A percentile compares a stretch with the other conserved stretches of the same genome.
These are phyloP conservation scores for Crepidotus variabilis DNA, from an alignment of 768 basidiomycete genomes.

Conservation along the genomic window DNA sequence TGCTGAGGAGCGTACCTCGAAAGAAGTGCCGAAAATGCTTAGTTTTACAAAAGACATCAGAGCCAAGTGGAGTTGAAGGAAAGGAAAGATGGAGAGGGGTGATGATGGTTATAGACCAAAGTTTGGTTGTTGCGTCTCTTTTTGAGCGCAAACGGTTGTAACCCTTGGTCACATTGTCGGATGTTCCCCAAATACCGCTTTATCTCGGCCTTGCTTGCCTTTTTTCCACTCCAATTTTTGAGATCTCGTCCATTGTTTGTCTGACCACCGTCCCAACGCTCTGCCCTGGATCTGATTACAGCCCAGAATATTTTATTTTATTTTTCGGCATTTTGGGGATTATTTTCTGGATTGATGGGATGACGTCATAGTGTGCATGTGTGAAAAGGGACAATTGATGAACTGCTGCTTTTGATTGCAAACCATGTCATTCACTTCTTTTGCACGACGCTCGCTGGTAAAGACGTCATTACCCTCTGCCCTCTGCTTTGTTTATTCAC, in stretches of 20 bases:
- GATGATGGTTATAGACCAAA: neutral
- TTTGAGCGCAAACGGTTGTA: neutral
- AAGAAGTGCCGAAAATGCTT: conserved; percentile 97
- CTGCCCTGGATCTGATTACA: neutral
- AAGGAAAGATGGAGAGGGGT: conserved; percentile 7
- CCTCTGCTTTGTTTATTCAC: neutral
- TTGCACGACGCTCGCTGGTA: conserved; percentile 33
- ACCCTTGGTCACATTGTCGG: neutral
- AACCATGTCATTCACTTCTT: conserved; percentile 42
- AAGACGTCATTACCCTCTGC: conserved; percentile 26
- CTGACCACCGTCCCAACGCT: neutral
- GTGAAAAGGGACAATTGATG: neutral
- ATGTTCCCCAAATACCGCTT: neutral
- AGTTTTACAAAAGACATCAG: conserved; percentile 95
- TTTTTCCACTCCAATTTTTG: neutral
- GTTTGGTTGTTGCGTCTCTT: neutral
- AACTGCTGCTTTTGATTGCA: conserved; percentile 6
- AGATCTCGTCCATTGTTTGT: neutral
- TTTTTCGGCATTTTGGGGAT: neutral
- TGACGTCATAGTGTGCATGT: conserved; percentile 3
- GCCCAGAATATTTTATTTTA: neutral
- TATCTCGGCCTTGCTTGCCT: neutral
- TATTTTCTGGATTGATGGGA: neutral
- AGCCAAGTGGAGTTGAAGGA: conserved; percentile 7
- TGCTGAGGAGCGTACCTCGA: conserved; percentile 58